phyloP scores from a whole-genome alignment of 257 asterid species.

The Solanum medicagineum region DNA sequence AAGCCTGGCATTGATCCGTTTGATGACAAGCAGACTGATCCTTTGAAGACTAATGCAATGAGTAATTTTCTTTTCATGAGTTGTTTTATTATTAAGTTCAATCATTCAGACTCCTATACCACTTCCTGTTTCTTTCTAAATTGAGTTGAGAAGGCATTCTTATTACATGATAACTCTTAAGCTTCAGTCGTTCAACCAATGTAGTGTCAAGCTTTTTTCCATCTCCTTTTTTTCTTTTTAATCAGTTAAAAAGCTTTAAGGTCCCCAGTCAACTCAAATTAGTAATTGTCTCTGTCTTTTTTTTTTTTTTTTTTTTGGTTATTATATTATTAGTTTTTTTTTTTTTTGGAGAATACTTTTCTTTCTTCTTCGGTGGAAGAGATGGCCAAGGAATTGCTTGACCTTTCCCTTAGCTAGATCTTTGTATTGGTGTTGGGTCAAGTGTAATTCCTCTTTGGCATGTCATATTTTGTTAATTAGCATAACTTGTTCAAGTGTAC shows the following conservation, averaged over 20 bases:
- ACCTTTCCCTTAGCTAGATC: background rate
- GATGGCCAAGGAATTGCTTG: background rate
- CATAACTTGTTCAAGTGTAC: background rate
- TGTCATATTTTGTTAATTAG: background rate
- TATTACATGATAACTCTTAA: background rate
- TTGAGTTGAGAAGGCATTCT: background rate
- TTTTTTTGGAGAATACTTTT: background rate
- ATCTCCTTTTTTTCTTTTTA: background rate
- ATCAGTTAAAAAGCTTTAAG: background rate
- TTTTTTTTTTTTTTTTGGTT: background rate
- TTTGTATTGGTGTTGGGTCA: background rate
- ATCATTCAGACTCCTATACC: background rate
- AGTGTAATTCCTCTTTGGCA: background rate
- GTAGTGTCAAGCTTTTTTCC: background rate
- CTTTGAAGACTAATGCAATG: constrained; percentile 57
- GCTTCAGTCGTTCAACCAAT: background rate
- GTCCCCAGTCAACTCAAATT: background rate
- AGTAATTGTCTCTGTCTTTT: background rate
- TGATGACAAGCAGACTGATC: constrained; percentile 61
- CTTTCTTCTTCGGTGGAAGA: background rate
- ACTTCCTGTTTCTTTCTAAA: background rate
- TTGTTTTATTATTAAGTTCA: background rate
- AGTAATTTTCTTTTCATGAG: constrained; percentile 32
- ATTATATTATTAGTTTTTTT: background rate
- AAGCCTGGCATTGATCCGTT: constrained; percentile 69